Percentiles rank a stretch among this genome's conserved stretches.
Conservation (phyloP, 1,284 basidiomycete genomes). For the Cerrena zonata region DNA sequence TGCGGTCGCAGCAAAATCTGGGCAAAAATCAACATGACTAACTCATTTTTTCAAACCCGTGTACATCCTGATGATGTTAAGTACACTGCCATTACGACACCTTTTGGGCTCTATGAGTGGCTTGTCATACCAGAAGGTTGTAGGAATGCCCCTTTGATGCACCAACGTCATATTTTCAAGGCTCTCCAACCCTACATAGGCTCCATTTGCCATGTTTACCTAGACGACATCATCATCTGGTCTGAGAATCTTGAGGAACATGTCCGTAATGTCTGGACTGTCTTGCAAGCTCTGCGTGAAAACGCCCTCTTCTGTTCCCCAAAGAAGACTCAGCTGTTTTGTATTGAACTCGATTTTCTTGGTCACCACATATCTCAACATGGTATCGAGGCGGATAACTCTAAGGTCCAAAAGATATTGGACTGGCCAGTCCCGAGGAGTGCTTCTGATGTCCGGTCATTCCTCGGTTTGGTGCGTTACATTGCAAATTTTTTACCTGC, state of each 20-base stretch:
- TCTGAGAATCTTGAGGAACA: slow-evolving; percentile 34
- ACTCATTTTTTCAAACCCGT: slow-evolving; percentile 36
- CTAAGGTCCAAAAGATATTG: slow-evolving; percentile 26
- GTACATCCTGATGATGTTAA: slow-evolving; percentile 32
- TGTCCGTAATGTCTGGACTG: slow-evolving; percentile 20
- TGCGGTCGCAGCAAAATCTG: slow-evolving; percentile 29
- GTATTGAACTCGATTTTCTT: slow-evolving; percentile 16
- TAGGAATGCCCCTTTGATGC: slow-evolving; percentile 32
- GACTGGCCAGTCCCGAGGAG: slow-evolving; percentile 30
- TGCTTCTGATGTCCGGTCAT: slow-evolving; percentile 26
- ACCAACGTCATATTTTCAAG: slow-evolving; percentile 30
- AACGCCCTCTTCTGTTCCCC: slow-evolving; percentile 23
- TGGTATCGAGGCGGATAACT: too few relatives aligned
- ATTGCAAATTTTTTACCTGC: slow-evolving; percentile 30
- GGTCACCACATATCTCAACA: slow-evolving; percentile 18
- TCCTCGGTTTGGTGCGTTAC: slow-evolving; percentile 35
- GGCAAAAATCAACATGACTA: slow-evolving; percentile 37
- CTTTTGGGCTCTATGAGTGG: slow-evolving; percentile 37
- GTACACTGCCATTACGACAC: slow-evolving; percentile 34
- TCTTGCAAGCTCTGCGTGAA: slow-evolving; percentile 21
- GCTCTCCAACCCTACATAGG: slow-evolving; percentile 28
- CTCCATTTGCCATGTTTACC: too few relatives aligned
- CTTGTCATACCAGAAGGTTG: slow-evolving; percentile 38
- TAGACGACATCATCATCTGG: too few relatives aligned
- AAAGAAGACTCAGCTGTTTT: slow-evolving; percentile 26